These are phyloP conservation scores for Cryptosporidium felis DNA, from an alignment of 169 alveolate genomes.

Conservation along the genomic window DNA sequence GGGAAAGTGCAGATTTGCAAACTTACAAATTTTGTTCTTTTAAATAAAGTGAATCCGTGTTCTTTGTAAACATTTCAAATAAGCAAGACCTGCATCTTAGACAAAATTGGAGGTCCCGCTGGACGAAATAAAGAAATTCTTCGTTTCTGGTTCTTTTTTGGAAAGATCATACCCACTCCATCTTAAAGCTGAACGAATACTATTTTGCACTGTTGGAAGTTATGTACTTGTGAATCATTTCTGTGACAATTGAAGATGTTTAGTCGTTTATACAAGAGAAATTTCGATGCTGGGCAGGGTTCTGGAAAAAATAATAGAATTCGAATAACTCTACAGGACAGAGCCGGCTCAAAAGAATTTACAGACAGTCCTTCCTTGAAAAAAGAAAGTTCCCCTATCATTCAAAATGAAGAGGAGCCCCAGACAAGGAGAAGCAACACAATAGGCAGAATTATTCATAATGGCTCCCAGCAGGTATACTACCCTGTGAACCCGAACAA, in stretches of 20 bases:
- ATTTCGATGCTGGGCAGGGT: background rate
- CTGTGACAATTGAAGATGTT: conserved; percentile 45
- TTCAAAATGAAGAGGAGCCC: background rate
- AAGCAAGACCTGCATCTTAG: too few relatives aligned
- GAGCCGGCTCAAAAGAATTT: conserved; percentile 12
- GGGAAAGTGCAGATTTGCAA: too few relatives aligned
- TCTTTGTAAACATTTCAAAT: too few relatives aligned
- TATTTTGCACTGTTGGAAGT: too few relatives aligned
- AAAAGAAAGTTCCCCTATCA: background rate
- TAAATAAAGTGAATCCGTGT: too few relatives aligned
- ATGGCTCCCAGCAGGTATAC: conserved; percentile 35
- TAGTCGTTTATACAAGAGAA: conserved; percentile 45
- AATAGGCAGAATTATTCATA: conserved; percentile 10
- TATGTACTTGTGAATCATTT: too few relatives aligned
- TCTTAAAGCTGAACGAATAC: too few relatives aligned
- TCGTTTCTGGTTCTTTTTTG: too few relatives aligned
- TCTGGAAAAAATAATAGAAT: background rate
- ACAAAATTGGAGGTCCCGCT: too few relatives aligned
- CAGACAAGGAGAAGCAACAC: conserved; percentile 9
- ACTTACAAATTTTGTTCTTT: too few relatives aligned
- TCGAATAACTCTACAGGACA: conserved; percentile 18
- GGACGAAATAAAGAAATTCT: too few relatives aligned
- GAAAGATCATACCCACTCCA: too few relatives aligned
- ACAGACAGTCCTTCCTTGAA: background rate
- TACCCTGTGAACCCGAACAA: conserved; percentile 33